Evolutionary conservation across 2,329 filamentous ascomycete species (phyloP).

Genomic region (Colletotrichum limetticola): DNA sequence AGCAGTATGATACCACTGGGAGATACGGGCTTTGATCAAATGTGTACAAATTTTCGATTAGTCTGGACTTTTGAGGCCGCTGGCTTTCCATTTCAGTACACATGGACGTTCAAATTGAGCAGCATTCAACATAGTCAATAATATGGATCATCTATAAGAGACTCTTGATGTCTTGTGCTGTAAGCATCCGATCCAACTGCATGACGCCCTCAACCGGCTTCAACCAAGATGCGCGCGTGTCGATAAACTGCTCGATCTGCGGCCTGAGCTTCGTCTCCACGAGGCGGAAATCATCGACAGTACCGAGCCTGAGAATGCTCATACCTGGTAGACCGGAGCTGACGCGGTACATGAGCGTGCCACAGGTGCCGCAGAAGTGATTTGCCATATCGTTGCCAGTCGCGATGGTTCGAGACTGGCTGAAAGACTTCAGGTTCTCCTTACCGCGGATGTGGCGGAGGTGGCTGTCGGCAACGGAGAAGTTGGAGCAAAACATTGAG

Average conservation of each 20-base stretch:
- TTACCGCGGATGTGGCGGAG: conserved; percentile 62
- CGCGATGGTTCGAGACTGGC: conserved; percentile 57
- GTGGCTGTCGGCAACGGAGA: conserved; percentile 57
- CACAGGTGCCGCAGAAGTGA: conserved; percentile 69
- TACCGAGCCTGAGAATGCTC: conserved; percentile 66
- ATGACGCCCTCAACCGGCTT: not conserved
- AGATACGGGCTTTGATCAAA: no score
- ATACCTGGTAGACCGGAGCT: conserved; percentile 53
- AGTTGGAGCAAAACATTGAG: conserved; percentile 71
- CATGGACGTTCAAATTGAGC: no score
- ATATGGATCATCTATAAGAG: not conserved
- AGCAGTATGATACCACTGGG: not conserved
- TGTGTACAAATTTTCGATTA: no score
- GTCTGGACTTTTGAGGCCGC: no score
- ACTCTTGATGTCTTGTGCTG: not conserved
- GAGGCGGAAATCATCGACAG: conserved; percentile 69
- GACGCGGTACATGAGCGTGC: conserved; percentile 69
- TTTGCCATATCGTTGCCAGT: conserved; percentile 67
- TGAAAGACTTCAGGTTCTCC: conserved; percentile 60
- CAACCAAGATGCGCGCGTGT: conserved; percentile 64
- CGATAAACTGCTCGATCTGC: conserved; percentile 60
- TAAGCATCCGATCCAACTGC: conserved; percentile 37
- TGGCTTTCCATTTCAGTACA: no score
- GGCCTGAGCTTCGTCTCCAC: conserved; percentile 68
- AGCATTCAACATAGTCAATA: no score